Base-by-base conservation (phyloP, 192 early-diverging fungal genomes). In the Dissophora globulifera region DNA sequence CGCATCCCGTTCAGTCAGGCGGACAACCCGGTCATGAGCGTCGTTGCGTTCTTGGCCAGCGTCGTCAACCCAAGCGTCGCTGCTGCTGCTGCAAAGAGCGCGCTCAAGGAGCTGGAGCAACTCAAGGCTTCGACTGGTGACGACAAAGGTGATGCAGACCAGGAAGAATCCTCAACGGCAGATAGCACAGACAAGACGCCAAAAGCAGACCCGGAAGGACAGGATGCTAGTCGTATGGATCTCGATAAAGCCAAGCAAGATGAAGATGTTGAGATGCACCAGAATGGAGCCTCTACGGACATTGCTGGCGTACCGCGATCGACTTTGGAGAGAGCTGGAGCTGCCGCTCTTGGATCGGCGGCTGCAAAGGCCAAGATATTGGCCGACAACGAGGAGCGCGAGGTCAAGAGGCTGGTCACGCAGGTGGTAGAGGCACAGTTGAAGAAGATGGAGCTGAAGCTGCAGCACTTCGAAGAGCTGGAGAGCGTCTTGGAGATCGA, bases 391-490 rank as follows among this genome's bases (percentile, higher is more conserved):
- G 93, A 96, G 68, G 96, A 96, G 62, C 82, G 88, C 12, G 94
- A 98, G 81, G 87, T 94, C 41, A 89, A 92, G 58, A 85, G 84
- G 38, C 75, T 95, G 61, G 91, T 96, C 23, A 86, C 92, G 47
- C 82, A 86, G 26, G 87, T 94, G 0, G 90, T 98, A 13, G 91
- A 97, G 49, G 80, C 89, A 33, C 95, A 99, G 68, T 69, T 96
- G 50, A 86, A 87, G 67, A 97, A 97, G 79, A 72, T 98, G 64
- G 92, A 95, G 62, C 82, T 95, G 22, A 99, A 99, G 79, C 87
- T 99, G 87, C 81, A 86, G 67, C 94, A 98, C 72, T 96, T 99
- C 74, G 90, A 96, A 48, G 93, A 97, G 67, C 70, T 98, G 61
- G 98, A 97, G 80, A 84, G 85, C 17, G 81, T 96, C 12, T 70